Evolutionary conservation across 306 rosid genomes (phyloP).

Genomic region (Castanea mollissima): DNA sequence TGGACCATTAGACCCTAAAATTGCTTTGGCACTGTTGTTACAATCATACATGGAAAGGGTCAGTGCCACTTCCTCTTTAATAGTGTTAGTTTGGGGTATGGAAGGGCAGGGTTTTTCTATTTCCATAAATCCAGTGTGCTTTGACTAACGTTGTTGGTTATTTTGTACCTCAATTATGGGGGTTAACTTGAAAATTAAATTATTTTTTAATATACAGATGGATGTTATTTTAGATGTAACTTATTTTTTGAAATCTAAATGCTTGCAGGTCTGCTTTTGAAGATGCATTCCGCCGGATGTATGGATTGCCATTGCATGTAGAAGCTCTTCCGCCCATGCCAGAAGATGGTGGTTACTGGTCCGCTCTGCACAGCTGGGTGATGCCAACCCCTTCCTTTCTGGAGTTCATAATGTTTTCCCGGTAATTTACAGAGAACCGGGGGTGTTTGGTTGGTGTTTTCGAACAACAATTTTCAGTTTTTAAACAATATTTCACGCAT

Average conservation of each 20-base stretch:
- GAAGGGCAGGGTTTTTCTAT: neutral
- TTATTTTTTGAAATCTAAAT: constrained; percentile 26
- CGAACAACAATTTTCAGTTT: too few species aligned
- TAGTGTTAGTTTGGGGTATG: neutral
- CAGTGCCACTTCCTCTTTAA: too few species aligned
- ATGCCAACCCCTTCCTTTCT: constrained; percentile 97
- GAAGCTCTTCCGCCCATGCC: constrained; percentile 98
- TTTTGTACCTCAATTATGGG: neutral
- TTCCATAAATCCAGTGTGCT: neutral
- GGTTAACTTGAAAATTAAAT: too few species aligned
- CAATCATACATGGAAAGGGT: neutral
- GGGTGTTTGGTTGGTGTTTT: too few species aligned
- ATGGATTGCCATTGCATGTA: constrained; percentile 51
- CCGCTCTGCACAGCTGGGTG: constrained; percentile 95
- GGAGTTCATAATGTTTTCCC: constrained; percentile 87
- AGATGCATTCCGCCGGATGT: constrained; percentile 71
- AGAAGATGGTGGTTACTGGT: constrained; percentile 89
- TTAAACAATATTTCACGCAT: too few species aligned
- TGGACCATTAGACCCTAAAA: neutral
- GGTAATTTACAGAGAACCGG: constrained; percentile 41
- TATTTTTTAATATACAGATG: neutral
- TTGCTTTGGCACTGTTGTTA: neutral
- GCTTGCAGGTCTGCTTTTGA: constrained; percentile 70
- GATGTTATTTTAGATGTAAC: constrained; percentile 12
- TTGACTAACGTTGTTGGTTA: neutral